Base-by-base conservation (phyloP, 225 moss, liverwort and hornwort species). In the Neckera pumila region DNA sequence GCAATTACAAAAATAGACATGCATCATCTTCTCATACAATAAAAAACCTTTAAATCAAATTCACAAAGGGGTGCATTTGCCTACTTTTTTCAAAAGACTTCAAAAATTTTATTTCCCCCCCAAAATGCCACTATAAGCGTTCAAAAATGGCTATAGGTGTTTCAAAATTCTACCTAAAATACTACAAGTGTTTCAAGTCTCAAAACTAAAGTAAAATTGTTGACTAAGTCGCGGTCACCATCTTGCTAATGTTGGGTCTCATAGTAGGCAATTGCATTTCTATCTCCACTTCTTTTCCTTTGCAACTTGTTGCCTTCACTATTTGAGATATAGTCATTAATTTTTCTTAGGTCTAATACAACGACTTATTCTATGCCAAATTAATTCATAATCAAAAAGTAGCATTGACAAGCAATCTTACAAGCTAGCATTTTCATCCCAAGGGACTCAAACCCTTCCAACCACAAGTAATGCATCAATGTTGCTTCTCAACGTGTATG, bases 341-440 rank as follows among this genome's bases (percentile, higher is more conserved):
- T 6, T 22, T 69, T 22, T 67, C 1, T 38, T 38, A 67, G 4
- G 38, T 22, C 66, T n/a, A n/a, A n/a, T n/a, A n/a, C n/a, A n/a
- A n/a, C n/a, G n/a, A n/a, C n/a, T 12, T 21, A 1, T 67, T n/a
- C 4, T 4, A 0, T n/a, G 12, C n/a, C 0, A 67, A n/a, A n/a
- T 67, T 7, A n/a, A n/a, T 67, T 22, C 21, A 22, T n/a, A 67
- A n/a, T 22, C n/a, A n/a, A 67, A 34, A 67, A n/a, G n/a, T 21
- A 21, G 11, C 11, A 36, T 36, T 6, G 11, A 3, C 11, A 66
- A 36, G 11, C 11, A 65, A 19, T 66, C 1, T 49, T 49, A 49
- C 3, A 16, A 51, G 51, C 51, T 20, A 21, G 21, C 6, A 67
- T n/a, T 22, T n/a, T 67, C 38, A 67, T n/a, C 21, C 6, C 12